Evolutionary conservation across 495 filamentous ascomycete species (phyloP).

Genomic region (Hyaloscypha hepaticicola): DNA sequence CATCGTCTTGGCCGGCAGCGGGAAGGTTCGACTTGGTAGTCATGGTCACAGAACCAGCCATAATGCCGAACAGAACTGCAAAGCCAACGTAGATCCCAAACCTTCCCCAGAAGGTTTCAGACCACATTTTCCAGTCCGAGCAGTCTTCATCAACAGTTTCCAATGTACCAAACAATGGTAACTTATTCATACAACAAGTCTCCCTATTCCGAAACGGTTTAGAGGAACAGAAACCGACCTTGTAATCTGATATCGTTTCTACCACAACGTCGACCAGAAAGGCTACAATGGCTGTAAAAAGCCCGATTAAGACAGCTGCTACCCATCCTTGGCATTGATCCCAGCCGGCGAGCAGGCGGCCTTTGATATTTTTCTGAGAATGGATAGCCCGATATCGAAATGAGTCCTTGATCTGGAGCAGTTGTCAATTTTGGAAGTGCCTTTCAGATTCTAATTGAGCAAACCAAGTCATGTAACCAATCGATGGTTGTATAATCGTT

Average conservation of each 20-base stretch:
- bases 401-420: conserved; percentile 52
- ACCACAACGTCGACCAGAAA: conserved; percentile 53
- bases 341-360: conserved; percentile 34
- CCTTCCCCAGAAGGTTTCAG: conserved; percentile 34
- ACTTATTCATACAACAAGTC: conserved; percentile 43
- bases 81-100: conserved; percentile 52
- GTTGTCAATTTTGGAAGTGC: conserved; percentile 10
- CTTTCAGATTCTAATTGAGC: not conserved
- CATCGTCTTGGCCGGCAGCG: conserved; percentile 31
- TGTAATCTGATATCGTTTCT: conserved; percentile 54
- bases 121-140: conserved; percentile 45
- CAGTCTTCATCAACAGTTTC: conserved; percentile 38
- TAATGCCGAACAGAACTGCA: conserved; percentile 48
- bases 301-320: conserved; percentile 51
- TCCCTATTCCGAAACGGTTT: conserved; percentile 48
- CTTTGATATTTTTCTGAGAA: conserved; percentile 39
- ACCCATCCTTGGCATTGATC: conserved; percentile 52
- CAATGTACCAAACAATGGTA: conserved; percentile 30
- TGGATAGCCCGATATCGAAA: conserved; percentile 47
- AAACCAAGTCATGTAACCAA: conserved; percentile 57
- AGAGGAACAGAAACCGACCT: conserved; percentile 49
- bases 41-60: conserved; percentile 51
- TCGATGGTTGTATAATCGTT: conserved; percentile 60
- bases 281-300: conserved; percentile 54
- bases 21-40: conserved; percentile 50